phyloP scores from a whole-genome alignment of 305 asterid genomes.

The Solanum aculeatissimum region DNA sequence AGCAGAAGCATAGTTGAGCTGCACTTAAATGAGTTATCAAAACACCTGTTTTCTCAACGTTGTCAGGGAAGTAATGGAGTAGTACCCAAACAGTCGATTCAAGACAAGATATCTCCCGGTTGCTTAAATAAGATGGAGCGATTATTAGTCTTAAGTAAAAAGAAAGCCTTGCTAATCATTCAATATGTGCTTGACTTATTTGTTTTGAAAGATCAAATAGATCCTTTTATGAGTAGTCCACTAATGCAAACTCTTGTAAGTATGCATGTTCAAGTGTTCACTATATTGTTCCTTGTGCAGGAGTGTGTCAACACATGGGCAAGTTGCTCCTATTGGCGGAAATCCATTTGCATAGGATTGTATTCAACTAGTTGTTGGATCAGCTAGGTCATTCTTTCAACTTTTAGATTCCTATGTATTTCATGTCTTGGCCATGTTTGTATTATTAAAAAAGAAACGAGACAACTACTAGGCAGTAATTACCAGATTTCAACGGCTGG shows the following conservation, averaged over 20 bases:
- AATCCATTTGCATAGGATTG: slow-evolving; percentile 61
- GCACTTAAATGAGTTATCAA: neutral
- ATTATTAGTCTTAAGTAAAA: neutral
- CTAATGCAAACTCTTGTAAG: neutral
- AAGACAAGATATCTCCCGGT: neutral
- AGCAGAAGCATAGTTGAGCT: neutral
- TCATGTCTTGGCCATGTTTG: neutral
- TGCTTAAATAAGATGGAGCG: neutral
- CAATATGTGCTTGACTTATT: neutral
- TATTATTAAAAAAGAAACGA: neutral
- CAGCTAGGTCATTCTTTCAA: neutral
- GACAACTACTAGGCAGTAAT: neutral
- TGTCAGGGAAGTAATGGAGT: neutral
- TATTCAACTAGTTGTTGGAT: neutral
- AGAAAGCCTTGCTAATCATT: neutral
- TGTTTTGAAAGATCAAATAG: neutral
- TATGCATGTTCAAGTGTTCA: neutral
- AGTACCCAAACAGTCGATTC: neutral
- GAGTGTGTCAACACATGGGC: slow-evolving; percentile 49
- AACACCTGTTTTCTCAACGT: neutral
- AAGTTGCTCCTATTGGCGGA: slow-evolving; percentile 61
- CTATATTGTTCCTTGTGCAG: slow-evolving; percentile 28
- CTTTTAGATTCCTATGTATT: slow-evolving; percentile 1
- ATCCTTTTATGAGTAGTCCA: neutral
- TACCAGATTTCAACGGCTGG: neutral